A percentile compares a stretch with the other conserved stretches of the same genome.
phyloP scores from a whole-genome alignment of 1,284 basidiomycete species.

The Pseudozyma hubeiensis region DNA sequence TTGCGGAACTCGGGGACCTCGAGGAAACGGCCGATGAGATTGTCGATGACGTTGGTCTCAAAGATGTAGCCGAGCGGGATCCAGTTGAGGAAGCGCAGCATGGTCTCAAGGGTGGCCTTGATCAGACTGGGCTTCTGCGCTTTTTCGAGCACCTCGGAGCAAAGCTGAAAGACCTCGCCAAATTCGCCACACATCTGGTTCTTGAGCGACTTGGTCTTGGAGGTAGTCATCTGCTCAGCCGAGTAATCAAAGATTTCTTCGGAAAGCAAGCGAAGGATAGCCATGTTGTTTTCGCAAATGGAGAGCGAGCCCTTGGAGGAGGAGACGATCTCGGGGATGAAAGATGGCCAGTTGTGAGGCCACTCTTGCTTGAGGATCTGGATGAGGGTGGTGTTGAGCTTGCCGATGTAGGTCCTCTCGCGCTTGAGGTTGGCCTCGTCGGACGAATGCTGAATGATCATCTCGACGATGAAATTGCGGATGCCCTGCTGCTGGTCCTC shows the following conservation, averaged over 20 bases:
- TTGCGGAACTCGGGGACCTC: constrained; percentile 98
- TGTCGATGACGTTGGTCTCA: constrained; percentile 96
- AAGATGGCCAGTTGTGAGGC: constrained; percentile 99
- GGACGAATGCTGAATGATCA: constrained; percentile 90
- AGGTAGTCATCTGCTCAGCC: constrained; percentile 98
- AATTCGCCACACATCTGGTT: constrained; percentile 73
- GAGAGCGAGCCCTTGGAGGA: constrained; percentile 96
- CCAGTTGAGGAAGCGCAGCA: constrained; percentile 98
- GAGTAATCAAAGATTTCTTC: constrained; percentile 99
- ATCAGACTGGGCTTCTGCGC: constrained; percentile 97
- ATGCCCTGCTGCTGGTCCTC: constrained; percentile 84
- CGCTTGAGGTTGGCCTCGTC: constrained; percentile 81
- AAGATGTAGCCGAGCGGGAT: constrained; percentile 99
- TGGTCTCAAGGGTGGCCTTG: constrained; percentile 93
- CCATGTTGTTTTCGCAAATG: constrained; percentile 99
- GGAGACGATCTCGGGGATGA: constrained; percentile 96
- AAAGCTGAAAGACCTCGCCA: constrained; percentile 68
- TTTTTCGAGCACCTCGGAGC: constrained; percentile 88
- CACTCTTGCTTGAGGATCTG: constrained; percentile 99
- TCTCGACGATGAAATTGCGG: constrained; percentile 94
- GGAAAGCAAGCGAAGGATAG: constrained; percentile 94
- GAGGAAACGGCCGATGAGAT: constrained; percentile 89
- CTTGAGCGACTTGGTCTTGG: constrained; percentile 96
- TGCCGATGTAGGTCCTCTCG: constrained; percentile 96
- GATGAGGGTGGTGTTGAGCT: constrained; percentile 94